Conservation (phyloP, 2,329 filamentous ascomycete genomes). For the Penicillium sp. region DNA sequence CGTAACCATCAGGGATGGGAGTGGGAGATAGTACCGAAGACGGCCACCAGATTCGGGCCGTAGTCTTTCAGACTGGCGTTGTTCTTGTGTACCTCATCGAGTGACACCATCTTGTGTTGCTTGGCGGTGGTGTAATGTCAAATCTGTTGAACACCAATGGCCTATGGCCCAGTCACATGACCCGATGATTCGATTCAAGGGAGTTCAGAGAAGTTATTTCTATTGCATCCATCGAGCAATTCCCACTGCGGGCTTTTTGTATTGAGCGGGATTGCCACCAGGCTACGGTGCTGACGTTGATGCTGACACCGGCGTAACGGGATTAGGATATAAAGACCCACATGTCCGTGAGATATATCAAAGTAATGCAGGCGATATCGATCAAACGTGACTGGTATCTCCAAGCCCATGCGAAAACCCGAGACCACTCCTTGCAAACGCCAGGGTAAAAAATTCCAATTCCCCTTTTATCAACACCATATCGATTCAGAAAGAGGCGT, state of each 20-base stretch:
- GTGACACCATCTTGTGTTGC: slow-evolving; percentile 10
- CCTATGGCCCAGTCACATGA: neutral
- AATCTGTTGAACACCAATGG: neutral
- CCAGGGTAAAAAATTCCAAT: neutral
- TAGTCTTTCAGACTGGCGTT: slow-evolving; percentile 14
- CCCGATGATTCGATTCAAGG: too few species aligned
- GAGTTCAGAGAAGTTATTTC: neutral
- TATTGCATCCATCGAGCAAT: neutral
- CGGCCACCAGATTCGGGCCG: slow-evolving; percentile 36
- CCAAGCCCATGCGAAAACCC: too few species aligned
- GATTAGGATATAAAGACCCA: neutral
- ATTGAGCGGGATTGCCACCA: neutral
- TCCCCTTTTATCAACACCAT: neutral
- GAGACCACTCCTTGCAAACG: too few species aligned
- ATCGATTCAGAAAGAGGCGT: neutral
- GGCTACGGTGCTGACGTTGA: neutral
- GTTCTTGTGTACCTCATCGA: slow-evolving; percentile 5
- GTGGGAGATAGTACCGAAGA: slow-evolving; percentile 45
- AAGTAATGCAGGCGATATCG: too few species aligned
- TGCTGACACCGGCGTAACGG: neutral
- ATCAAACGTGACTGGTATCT: too few species aligned
- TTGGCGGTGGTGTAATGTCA: neutral
- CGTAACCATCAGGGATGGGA: slow-evolving; percentile 43
- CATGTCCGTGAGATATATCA: neutral
- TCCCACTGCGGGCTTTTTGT: neutral